These are phyloP conservation scores for Trichoderma sp. DNA, from an alignment of 2,329 filamentous ascomycete species.

Conservation along the genomic window DNA sequence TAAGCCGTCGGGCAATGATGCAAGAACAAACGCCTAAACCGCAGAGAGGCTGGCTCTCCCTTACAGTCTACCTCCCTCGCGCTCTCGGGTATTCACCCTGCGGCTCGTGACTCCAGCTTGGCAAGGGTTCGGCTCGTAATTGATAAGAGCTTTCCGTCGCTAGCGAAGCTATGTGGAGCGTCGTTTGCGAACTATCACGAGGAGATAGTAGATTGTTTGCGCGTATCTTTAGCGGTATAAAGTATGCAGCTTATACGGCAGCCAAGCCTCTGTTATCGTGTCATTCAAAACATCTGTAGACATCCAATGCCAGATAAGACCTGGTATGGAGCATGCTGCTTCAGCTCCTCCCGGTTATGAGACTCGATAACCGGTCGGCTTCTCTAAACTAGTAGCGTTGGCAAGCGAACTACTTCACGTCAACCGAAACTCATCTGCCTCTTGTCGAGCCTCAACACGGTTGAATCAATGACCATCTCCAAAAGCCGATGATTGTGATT, in stretches of 20 bases:
- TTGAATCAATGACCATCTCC: neutral
- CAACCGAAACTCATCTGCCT: neutral
- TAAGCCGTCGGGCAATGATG: constrained; percentile 1
- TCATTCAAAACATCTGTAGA: neutral
- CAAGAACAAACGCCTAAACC: neutral
- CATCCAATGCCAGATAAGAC: neutral
- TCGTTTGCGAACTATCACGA: neutral
- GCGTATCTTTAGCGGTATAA: too few relatives aligned
- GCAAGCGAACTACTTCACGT: neutral
- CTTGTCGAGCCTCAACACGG: neutral
- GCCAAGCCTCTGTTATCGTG: neutral
- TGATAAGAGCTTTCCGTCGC: constrained; percentile 1
- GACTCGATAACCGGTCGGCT: neutral
- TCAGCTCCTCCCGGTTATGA: neutral
- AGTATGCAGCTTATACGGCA: neutral
- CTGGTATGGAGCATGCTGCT: neutral
- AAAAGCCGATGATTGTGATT: neutral
- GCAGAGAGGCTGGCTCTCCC: neutral
- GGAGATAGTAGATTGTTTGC: neutral
- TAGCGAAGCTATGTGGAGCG: constrained; percentile 1
- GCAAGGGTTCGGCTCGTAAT: neutral
- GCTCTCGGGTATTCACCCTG: constrained; percentile 7
- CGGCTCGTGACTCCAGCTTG: constrained; percentile 8
- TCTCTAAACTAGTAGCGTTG: too few relatives aligned
- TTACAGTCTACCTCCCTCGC: neutral